Evolutionary conservation across 805 yeast species (phyloP), one percentile per base, ranked within the genome.

Genomic region (Pichia exigua): DNA sequence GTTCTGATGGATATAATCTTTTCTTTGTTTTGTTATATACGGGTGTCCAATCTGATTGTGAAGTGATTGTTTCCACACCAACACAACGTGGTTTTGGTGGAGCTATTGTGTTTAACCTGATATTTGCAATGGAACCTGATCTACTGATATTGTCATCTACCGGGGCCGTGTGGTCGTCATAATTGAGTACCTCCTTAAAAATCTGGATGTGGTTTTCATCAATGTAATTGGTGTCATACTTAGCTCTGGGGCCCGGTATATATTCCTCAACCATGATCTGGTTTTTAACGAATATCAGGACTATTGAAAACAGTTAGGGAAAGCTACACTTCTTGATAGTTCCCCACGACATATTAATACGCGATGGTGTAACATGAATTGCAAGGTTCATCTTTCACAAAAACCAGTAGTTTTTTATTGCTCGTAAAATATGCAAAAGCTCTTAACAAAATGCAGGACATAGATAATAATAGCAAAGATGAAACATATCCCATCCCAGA

Each of bases 21-120:
- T 61, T 63, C 54, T 47, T 56, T 60, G 51, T 68, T 57, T 50
- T 52, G 28, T 59, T 59, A 43, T 72, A 65, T 5, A 75, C 64
- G 0, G 80, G 79, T 0, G 68, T 66, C 80, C 80, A 76, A 55
- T 76, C 79, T 48, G 68, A 70, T 52, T 66, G 67, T 0, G 79
- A 74, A 0, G 69, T 54, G 30, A 76, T 74, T 2, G 55, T 52
- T 27, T 50, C 54, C 7, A 48, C 43, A 12, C 51, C 52, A 10
- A 22, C n/a, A 6, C 32, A 22, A 12, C 4, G 22, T 4, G 32
- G 32, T 10, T 42, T 42, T 26, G 32, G 22, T 10, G 4, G 17
- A 11, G 30, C 17, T 10, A 26, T 20, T 26, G 44, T 8, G 18
- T 26, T 42, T 11, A 46, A 48, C 11, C 1, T 35, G 11, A n/a